These are phyloP conservation scores for Metschnikowia aberdeeniae DNA, from an alignment of 805 yeast genomes.

Conservation along the genomic window DNA sequence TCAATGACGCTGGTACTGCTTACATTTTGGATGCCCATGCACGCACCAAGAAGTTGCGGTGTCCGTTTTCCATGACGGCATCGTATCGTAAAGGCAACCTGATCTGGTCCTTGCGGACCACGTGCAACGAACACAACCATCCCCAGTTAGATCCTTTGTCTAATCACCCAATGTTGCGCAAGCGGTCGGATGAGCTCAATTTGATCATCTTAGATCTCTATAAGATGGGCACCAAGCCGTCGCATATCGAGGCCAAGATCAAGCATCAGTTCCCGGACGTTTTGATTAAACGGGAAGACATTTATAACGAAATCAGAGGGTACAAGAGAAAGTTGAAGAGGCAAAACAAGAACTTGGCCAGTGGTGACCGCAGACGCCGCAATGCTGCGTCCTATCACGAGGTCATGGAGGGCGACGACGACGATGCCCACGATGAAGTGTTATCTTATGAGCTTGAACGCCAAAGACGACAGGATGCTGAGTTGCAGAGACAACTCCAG, in stretches of 20 bases:
- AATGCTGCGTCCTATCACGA: constrained; percentile 17
- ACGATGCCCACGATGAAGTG: constrained; percentile 20
- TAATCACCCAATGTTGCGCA: constrained; percentile 55
- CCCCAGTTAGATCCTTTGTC: constrained; percentile 53
- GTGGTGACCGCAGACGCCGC: constrained; percentile 14
- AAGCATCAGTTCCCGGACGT: constrained; percentile 50
- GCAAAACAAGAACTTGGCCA: constrained; percentile 28
- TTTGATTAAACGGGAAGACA: constrained; percentile 53
- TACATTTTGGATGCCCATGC: constrained; percentile 39
- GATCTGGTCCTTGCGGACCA: constrained; percentile 50
- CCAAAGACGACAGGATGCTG: constrained; percentile 17
- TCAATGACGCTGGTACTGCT: constrained; percentile 28
- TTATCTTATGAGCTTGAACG: constrained; percentile 21
- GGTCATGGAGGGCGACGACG: constrained; percentile 21
- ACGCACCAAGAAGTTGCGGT: constrained; percentile 49
- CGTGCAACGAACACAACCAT: constrained; percentile 56
- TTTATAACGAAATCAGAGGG: constrained; percentile 54
- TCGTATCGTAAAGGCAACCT: constrained; percentile 46
- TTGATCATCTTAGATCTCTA: constrained; percentile 48
- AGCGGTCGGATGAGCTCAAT: constrained; percentile 50
- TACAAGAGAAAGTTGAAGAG: constrained; percentile 48
- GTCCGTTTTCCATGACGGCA: constrained; percentile 61
- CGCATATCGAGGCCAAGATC: constrained; percentile 49
- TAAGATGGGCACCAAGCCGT: constrained; percentile 53
- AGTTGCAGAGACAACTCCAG: constrained; percentile 22